A percentile compares a stretch with the other conserved stretches of the same genome.
These are phyloP conservation scores for Coleophoma crateriformis DNA, from an alignment of 2,329 filamentous ascomycete genomes.

Conservation along the genomic window DNA sequence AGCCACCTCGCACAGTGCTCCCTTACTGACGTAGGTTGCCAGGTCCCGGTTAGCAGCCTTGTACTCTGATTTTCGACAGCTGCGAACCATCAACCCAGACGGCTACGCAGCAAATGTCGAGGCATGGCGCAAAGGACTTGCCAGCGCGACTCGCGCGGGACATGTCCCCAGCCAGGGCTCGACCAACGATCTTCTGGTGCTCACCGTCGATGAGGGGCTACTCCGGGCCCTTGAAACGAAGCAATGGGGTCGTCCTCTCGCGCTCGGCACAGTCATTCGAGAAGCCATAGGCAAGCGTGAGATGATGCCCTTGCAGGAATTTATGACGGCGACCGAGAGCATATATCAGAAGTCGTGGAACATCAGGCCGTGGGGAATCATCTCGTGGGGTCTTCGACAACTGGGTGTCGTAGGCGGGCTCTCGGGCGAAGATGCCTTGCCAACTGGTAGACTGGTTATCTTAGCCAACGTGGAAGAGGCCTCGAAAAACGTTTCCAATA, in stretches of 20 bases:
- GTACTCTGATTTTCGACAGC: constrained; percentile 79
- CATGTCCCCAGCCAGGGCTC: constrained; percentile 34
- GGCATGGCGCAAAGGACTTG: constrained; percentile 73
- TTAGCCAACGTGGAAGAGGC: constrained; percentile 56
- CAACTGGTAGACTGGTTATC: constrained; percentile 59
- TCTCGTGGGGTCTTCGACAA: constrained; percentile 71
- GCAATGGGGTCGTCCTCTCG: constrained; percentile 76
- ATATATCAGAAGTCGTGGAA: constrained; percentile 68
- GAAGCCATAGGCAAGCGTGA: constrained; percentile 67
- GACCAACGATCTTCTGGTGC: constrained; percentile 41
- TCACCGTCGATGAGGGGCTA: constrained; percentile 57
- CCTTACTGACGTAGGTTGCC: constrained; percentile 1
- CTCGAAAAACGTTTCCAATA: constrained; percentile 46
- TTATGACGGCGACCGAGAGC: constrained; percentile 58
- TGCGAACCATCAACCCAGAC: constrained; percentile 74
- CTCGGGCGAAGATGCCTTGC: constrained; percentile 47
- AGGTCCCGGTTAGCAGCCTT: constrained; percentile 77
- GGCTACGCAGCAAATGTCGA: constrained; percentile 75
- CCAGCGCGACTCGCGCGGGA: constrained; percentile 62
- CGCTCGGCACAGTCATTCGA: constrained; percentile 68
- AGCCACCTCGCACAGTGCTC: not conserved
- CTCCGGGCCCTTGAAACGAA: constrained; percentile 66
- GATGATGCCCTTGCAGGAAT: constrained; percentile 67
- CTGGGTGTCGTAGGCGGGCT: constrained; percentile 53
- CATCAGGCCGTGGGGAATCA: constrained; percentile 57